A percentile compares a stretch with the other conserved stretches of the same genome.
Evolutionary conservation across 2,329 filamentous ascomycete species (phyloP).

Genomic region (Monilinia polystroma): DNA sequence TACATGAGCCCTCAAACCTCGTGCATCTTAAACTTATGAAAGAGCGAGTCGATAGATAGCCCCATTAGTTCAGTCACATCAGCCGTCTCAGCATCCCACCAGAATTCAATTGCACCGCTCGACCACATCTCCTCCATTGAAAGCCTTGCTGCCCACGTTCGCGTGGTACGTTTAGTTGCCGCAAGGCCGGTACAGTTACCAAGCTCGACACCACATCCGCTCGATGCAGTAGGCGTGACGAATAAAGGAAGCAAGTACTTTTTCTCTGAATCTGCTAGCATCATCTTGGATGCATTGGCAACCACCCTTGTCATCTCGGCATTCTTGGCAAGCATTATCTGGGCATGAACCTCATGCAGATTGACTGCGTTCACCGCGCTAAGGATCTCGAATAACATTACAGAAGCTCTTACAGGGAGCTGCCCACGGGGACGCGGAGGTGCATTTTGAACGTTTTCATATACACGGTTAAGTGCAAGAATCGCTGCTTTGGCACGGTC

Average conservation of each 20-base stretch:
- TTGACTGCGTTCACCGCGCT: not conserved
- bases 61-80: not conserved
- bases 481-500: not conserved
- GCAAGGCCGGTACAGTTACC: not conserved
- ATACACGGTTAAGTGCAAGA: not conserved
- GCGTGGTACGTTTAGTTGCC: not conserved
- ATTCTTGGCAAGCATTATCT: not conserved
- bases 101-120: not conserved
- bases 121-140: not conserved
- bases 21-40: not conserved
- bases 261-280: not conserved
- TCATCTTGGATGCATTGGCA: conserved; percentile 13
- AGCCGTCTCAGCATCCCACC: conserved; percentile 1
- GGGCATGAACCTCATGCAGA: not conserved
- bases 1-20: not conserved
- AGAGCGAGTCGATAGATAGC: not conserved
- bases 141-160: conserved; percentile 6
- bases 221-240: not conserved
- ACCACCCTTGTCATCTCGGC: conserved; percentile 5
- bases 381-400: not conserved
- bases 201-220: not conserved
- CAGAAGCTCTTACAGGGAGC: not conserved
- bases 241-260: not conserved
- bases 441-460: not conserved
- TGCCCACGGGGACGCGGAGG: not conserved